Conservation (phyloP, 192 early-diverging fungal species). For the Coemansia asiatica region DNA sequence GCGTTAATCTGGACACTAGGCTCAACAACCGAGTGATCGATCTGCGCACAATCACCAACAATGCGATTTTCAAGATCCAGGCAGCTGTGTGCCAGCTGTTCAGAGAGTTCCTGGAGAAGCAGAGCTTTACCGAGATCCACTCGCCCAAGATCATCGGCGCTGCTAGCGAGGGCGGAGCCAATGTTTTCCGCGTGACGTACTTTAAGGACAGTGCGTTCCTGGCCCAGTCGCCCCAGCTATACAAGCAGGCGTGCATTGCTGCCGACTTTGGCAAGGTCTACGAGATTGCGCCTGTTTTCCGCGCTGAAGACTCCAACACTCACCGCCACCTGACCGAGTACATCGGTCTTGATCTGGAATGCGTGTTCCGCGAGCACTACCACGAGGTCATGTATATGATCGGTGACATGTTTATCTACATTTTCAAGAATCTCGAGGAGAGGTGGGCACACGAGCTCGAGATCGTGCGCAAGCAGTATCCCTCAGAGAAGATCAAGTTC, state of each 20-base stretch:
- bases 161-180: conserved; percentile 95
- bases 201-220: conserved; percentile 93
- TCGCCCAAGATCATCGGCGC: conserved; percentile 94
- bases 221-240: conserved; percentile 97
- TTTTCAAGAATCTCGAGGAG: conserved; percentile 86
- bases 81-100: conserved; percentile 90
- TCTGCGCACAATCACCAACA: conserved; percentile 91
- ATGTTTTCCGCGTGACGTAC: conserved; percentile 97
- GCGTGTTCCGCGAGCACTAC: conserved; percentile 99
- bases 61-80: conserved; percentile 97
- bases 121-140: conserved; percentile 94
- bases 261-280: conserved; percentile 98
- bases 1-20: conserved; percentile 86
- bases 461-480: conserved; percentile 84
- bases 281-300: conserved; percentile 97
- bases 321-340: conserved; percentile 99
- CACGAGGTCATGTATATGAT: conserved; percentile 95
- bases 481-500: conserved; percentile 87
- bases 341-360: conserved; percentile 97
- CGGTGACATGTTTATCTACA: conserved; percentile 87
- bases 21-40: conserved; percentile 95
- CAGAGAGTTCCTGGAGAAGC: conserved; percentile 85
- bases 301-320: conserved; percentile 97
- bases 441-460: conserved; percentile 83
- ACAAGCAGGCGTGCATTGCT: conserved; percentile 99